Evolutionary conservation across 2,329 filamentous ascomycete species (phyloP), one percentile per base, ranked within the genome.

Genomic region (Ilyonectria robusta): DNA sequence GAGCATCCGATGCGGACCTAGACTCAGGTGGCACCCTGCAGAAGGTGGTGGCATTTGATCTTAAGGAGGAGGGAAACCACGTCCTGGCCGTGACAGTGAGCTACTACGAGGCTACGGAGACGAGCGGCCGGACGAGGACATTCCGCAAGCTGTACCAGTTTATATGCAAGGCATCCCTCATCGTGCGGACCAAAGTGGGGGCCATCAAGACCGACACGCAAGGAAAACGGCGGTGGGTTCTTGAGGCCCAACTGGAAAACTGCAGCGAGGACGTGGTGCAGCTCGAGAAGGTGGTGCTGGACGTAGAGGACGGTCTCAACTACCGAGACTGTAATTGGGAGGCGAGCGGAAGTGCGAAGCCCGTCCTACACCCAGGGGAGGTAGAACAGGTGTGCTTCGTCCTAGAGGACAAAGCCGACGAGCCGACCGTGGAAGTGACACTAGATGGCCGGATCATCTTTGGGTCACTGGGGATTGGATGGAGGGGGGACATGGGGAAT

Each of bases 61-160:
- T 99, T 40, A 96, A 95, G 76, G 95, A 98, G 78, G 95, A 98
- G 78, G 96, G 96, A 0, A 95, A 93, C 74, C 95, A 99, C 80
- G 94, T 98, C 13, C 86, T 99, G 8, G 94, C 94, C 7, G 95
- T 98, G 67, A 98, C 94, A 60, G 93, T 98, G 66, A 95, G 92
- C 71, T 98, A 98, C 82, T 97, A 94, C 61, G 95, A 98, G 81
- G 94, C 93, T 0, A 88, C 87, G n/a, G 84, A 92, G 73, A 90
- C 88, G 19, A 88, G 87, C 70, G 89, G 89, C 3, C 88, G 94
- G 56, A 92, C 93, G 42, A 86, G 96, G 66, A 97, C 94, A 10
- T 98, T 98, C 78, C 87, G 95, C 72, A 98, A 98, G 83, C 84
- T 99, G 67, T 99, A 98, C 80, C 96, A 98, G 80, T 99, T 99